Evolutionary conservation across 495 filamentous ascomycete genomes (phyloP).

Genomic region (Xylaria venustula): DNA sequence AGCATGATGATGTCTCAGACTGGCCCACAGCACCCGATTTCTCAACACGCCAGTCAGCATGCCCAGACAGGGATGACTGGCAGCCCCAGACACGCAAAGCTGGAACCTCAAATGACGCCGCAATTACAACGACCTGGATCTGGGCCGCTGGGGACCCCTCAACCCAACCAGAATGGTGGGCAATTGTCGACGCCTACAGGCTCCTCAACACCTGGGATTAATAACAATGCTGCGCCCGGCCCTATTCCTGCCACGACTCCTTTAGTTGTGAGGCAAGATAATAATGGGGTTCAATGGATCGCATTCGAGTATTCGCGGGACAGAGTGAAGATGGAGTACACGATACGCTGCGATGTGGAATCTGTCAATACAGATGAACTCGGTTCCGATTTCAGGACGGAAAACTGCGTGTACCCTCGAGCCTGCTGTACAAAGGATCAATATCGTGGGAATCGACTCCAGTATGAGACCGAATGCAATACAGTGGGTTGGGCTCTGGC

Average conservation of each 20-base stretch:
- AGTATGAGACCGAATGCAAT: conserved; percentile 98
- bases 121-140: conserved; percentile 59
- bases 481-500: conserved; percentile 96
- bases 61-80: conserved; percentile 54
- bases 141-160: conserved; percentile 49
- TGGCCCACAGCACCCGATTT: conserved; percentile 48
- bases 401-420: conserved; percentile 96
- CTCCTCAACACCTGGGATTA: conserved; percentile 52
- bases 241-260: conserved; percentile 98
- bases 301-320: conserved; percentile 98
- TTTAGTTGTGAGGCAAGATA: conserved; percentile 89
- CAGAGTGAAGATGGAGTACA: conserved; percentile 99
- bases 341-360: conserved; percentile 96
- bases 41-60: conserved; percentile 45
- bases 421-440: conserved; percentile 95
- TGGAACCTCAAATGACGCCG: conserved; percentile 57
- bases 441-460: conserved; percentile 89
- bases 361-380: conserved; percentile 89
- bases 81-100: conserved; percentile 61
- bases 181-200: conserved; percentile 52
- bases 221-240: conserved; percentile 90
- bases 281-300: conserved; percentile 98
- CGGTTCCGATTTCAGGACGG: conserved; percentile 84
- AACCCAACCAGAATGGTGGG: conserved; percentile 47
- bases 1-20: conserved; percentile 61